Conservation (phyloP, 306 rosid genomes). For the Cucumis hystrix region DNA sequence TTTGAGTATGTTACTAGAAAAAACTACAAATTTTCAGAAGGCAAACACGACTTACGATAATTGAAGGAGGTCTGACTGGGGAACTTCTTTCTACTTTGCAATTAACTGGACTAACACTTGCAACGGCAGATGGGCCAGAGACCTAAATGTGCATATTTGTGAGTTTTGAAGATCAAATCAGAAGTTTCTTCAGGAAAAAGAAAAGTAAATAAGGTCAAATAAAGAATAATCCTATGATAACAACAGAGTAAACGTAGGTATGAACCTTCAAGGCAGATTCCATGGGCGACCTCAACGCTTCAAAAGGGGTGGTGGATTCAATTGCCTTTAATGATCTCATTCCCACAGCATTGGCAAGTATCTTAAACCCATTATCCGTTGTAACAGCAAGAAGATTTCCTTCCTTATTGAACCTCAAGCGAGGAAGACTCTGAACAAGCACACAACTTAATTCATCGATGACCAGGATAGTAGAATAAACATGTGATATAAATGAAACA, state of each 20-base stretch:
- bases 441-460: conserved; percentile 14
- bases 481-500: neutral
- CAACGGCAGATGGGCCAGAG: conserved; percentile 42
- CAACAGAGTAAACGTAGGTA: conserved; percentile 9
- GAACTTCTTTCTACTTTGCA: conserved; percentile 73
- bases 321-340: conserved; percentile 39
- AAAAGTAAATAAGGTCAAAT: neutral
- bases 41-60: conserved; percentile 35
- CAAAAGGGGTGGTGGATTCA: conserved; percentile 51
- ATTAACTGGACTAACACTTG: conserved; percentile 45
- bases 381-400: conserved; percentile 82
- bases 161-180: neutral
- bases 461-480: neutral
- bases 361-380: conserved; percentile 68
- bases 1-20: neutral
- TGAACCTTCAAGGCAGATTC: conserved; percentile 61
- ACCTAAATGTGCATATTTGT: conserved; percentile 22
- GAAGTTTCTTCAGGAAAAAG: neutral
- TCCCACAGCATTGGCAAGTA: conserved; percentile 65
- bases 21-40: neutral
- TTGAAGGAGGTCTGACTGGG: conserved; percentile 57
- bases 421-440: conserved; percentile 57
- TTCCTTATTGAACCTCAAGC: conserved; percentile 71
- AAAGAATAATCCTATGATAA: neutral
- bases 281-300: conserved; percentile 54